Percentiles rank a stretch among this genome's conserved stretches.
Evolutionary conservation across 768 basidiomycete genomes (phyloP).

Genomic region (Sarcodon sp.): DNA sequence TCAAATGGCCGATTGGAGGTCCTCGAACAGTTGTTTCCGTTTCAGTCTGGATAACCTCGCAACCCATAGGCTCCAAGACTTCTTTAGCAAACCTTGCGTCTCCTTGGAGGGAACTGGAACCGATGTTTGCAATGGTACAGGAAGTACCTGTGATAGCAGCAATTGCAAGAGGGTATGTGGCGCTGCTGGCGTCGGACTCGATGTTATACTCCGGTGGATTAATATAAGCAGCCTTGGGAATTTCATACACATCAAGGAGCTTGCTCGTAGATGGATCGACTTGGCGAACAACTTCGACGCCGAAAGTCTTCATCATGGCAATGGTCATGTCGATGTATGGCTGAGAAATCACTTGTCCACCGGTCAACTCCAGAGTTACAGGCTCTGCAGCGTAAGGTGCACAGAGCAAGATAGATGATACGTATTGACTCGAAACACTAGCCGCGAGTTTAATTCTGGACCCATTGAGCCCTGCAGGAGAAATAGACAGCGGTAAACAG

Average conservation of each 20-base stretch:
- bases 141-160: slow-evolving; percentile 96
- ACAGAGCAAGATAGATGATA: slow-evolving; percentile 91
- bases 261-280: slow-evolving; percentile 45
- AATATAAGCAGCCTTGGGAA: slow-evolving; percentile 66
- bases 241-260: slow-evolving; percentile 69
- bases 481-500: slow-evolving; percentile 81
- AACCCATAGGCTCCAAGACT: slow-evolving; percentile 93
- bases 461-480: slow-evolving; percentile 73
- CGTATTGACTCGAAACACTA: slow-evolving; percentile 95
- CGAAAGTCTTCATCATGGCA: slow-evolving; percentile 94
- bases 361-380: slow-evolving; percentile 82
- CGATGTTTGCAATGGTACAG: slow-evolving; percentile 90
- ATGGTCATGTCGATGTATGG: slow-evolving; percentile 99
- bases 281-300: slow-evolving; percentile 61
- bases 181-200: slow-evolving; percentile 91
- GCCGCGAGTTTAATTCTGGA: slow-evolving; percentile 80
- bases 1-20: slow-evolving; percentile 69
- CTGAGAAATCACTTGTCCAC: slow-evolving; percentile 94
- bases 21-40: slow-evolving; percentile 88
- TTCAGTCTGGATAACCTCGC: slow-evolving; percentile 75
- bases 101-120: slow-evolving; percentile 85
- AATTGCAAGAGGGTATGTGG: slow-evolving; percentile 94
- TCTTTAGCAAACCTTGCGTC: slow-evolving; percentile 92
- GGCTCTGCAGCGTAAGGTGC: slow-evolving; percentile 83
- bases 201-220: slow-evolving; percentile 80